Evolutionary conservation across 305 asterid species (phyloP).

Genomic region (Euphrasia arctica): DNA sequence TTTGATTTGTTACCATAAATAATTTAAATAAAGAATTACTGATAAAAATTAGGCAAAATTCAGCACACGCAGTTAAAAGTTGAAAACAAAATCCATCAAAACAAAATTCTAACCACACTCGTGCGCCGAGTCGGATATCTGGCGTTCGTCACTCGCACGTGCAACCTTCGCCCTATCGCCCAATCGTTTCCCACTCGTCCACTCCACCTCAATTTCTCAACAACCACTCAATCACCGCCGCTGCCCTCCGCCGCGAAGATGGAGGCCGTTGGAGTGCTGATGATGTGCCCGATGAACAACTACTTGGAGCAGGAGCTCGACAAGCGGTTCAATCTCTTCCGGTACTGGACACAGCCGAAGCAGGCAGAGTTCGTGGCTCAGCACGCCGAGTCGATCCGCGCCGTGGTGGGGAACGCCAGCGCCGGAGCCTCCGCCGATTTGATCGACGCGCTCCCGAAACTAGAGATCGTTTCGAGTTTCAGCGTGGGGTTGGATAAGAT

Average conservation of each 20-base stretch:
- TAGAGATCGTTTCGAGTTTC: conserved; percentile 55
- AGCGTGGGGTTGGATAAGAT: conserved; percentile 70
- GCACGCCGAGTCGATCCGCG: conserved; percentile 53
- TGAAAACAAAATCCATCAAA: not conserved
- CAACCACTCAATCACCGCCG: conserved; percentile 24
- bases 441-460: conserved; percentile 51
- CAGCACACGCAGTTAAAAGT: not conserved
- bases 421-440: conserved; percentile 47
- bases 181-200: conserved; percentile 15
- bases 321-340: conserved; percentile 57
- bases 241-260: conserved; percentile 29
- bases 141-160: conserved; percentile 29
- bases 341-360: conserved; percentile 47
- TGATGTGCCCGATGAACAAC: conserved; percentile 8
- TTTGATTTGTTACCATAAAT: too few species aligned
- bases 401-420: conserved; percentile 51
- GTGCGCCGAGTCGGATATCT: conserved; percentile 17
- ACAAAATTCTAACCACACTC: conserved; percentile 23
- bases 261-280: conserved; percentile 56
- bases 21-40: too few species aligned
- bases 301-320: conserved; percentile 49
- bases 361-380: conserved; percentile 36
- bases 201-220: conserved; percentile 30
- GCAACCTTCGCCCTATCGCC: conserved; percentile 19
- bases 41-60: too few species aligned